These are phyloP conservation scores for Tolypocladium ophioglossoides DNA, from an alignment of 2,329 filamentous ascomycete genomes.

Conservation along the genomic window DNA sequence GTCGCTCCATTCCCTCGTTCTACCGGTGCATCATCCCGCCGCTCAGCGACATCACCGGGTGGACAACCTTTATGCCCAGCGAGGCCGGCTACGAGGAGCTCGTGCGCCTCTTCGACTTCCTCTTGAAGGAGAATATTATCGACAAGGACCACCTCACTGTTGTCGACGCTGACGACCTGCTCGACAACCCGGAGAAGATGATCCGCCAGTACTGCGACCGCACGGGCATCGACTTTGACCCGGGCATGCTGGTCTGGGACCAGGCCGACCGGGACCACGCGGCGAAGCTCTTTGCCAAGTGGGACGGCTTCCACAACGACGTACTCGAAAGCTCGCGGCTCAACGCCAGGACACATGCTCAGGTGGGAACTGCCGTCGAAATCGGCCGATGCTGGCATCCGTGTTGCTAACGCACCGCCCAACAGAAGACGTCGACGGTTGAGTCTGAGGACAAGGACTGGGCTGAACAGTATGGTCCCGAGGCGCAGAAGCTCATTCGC, in stretches of 20 bases:
- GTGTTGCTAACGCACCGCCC: not conserved
- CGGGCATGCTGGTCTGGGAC: constrained; percentile 77
- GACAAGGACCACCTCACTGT: constrained; percentile 70
- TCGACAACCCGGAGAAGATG: constrained; percentile 70
- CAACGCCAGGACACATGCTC: constrained; percentile 54
- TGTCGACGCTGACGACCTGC: constrained; percentile 85
- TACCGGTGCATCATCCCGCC: constrained; percentile 91
- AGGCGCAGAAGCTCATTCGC: constrained; percentile 59
- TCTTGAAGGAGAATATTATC: constrained; percentile 57
- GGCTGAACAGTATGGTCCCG: constrained; percentile 62
- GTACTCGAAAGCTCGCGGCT: constrained; percentile 74
- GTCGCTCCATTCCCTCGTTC: constrained; percentile 83
- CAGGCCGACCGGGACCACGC: constrained; percentile 65
- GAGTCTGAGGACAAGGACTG: constrained; percentile 63
- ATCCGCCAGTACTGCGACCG: constrained; percentile 73
- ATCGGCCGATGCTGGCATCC: not conserved
- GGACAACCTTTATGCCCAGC: constrained; percentile 72
- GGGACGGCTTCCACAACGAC: constrained; percentile 95
- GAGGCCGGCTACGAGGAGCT: constrained; percentile 91
- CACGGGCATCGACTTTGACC: constrained; percentile 65
- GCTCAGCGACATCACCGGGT: constrained; percentile 70
- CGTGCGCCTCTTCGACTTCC: constrained; percentile 76
- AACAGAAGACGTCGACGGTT: constrained; percentile 48
- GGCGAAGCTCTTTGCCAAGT: constrained; percentile 78
- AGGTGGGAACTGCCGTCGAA: constrained; percentile 25